A percentile compares a stretch with the other conserved stretches of the same genome.
Evolutionary conservation across 2,329 filamentous ascomycete genomes (phyloP).

Genomic region (Huntiella moniliformis): DNA sequence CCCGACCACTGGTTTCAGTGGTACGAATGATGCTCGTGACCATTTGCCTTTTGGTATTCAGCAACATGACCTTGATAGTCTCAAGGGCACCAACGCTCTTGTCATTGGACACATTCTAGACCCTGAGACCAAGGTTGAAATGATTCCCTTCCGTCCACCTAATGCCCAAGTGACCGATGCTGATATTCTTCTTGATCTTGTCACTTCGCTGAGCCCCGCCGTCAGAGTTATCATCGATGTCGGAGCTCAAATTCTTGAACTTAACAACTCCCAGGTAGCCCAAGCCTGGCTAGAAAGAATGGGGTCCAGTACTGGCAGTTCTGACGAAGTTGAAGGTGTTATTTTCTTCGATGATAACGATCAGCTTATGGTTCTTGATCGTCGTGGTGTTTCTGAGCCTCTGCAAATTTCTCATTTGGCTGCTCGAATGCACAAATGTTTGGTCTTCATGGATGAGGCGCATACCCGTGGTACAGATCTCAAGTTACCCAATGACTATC

Average conservation of each 20-base stretch:
- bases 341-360: conserved; percentile 41
- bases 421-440: conserved; percentile 35
- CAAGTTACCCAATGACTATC: conserved; percentile 35
- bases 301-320: background rate
- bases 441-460: conserved; percentile 51
- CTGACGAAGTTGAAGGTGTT: conserved; percentile 15
- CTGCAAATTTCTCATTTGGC: conserved; percentile 41
- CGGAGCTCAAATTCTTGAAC: conserved; percentile 49
- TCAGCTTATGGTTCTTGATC: conserved; percentile 33
- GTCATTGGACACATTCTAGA: conserved; percentile 42
- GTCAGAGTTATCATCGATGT: conserved; percentile 49
- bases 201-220: conserved; percentile 21
- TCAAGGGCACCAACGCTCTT: conserved; percentile 47
- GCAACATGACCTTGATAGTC: conserved; percentile 34
- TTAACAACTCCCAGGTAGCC: conserved; percentile 37
- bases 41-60: conserved; percentile 36
- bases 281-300: conserved; percentile 29
- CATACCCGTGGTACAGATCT: conserved; percentile 55
- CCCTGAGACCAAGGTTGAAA: conserved; percentile 27
- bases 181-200: conserved; percentile 24
- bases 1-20: conserved; percentile 47
- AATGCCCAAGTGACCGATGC: conserved; percentile 17
- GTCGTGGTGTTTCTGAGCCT: conserved; percentile 24
- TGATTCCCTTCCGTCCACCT: conserved; percentile 14
- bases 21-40: conserved; percentile 45